Percentiles rank a stretch among this genome's conserved stretches.
Conservation (phyloP, 257 asterid species). For the Petunia secreta region DNA sequence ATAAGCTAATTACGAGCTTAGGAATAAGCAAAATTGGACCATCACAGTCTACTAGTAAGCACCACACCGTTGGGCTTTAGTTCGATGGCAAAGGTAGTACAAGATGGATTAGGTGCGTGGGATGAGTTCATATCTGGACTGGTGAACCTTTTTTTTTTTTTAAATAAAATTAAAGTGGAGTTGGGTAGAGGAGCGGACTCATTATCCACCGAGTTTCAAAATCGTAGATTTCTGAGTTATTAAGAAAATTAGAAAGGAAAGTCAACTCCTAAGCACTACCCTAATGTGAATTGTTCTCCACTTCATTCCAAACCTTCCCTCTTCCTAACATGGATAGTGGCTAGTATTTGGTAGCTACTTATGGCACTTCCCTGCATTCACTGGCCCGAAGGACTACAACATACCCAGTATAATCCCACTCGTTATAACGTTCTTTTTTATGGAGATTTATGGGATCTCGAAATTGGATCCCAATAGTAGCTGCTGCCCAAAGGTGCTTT, state of each 20-base stretch:
- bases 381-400: neutral
- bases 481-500: no score
- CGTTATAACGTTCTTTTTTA: no score
- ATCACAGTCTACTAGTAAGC: neutral
- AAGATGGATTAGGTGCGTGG: no score
- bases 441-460: no score
- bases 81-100: neutral
- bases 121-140: neutral
- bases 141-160: neutral
- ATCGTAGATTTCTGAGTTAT: neutral
- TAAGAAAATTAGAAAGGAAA: neutral
- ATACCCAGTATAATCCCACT: no score
- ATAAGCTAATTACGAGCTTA: neutral
- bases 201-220: neutral
- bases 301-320: constrained; percentile 9
- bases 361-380: neutral
- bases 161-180: neutral
- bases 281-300: neutral
- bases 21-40: neutral
- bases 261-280: neutral
- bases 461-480: no score
- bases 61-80: neutral
- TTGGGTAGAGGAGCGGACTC: neutral
- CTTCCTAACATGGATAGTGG: neutral
- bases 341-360: neutral